Evolutionary conservation across 441 rosid genomes (phyloP), one percentile per base, ranked within the genome.

Genomic region (Erodium texanum): DNA sequence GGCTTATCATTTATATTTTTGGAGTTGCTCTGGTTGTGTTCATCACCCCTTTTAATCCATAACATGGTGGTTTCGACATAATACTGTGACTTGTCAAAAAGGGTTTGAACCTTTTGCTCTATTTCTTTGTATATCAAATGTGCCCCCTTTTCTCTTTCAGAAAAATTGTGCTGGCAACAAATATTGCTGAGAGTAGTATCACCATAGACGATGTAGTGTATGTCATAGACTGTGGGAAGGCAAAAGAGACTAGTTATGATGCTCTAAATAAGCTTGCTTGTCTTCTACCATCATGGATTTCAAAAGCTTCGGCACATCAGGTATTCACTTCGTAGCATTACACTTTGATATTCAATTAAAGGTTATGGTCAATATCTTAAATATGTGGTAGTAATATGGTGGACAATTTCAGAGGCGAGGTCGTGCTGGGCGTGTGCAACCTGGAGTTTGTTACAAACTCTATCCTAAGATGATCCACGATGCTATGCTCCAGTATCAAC

Each of bases 371-470:
- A 72, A 34, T 74, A 67, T 24, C 52, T 7, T 45, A 50, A 34
- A n/a, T 32, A 32, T 12, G 22, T 41, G 48, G 48, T 41, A 41
- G 48, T 41, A 41, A 41, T 74, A 65, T 58, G 70, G 52, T 76
- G 41, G 72, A 66, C 63, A 64, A 71, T 52, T 79, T 45, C 67
- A 93, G 98, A 85, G 98, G 76, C 82, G 97, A 67, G 98, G 98
- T 62, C 98, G 98, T 80, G 97, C 98, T 72, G 98, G 98, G 52
- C 97, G 96, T 74, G 92, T 90, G 67, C 96, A 85, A 75, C 89
- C 95, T 70, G 98, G 98, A 78, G 90, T 90, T 77, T 93, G 97
- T 72, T 93, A 85, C 77, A 89, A 84, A 79, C 67, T 91, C 79
- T 93, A 90, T 81, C 98, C 98, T 69, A 89, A 83, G 84, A 70